Evolutionary conservation across 108 stramenopile species (phyloP).

Genomic region (Nitzschia putrida): DNA sequence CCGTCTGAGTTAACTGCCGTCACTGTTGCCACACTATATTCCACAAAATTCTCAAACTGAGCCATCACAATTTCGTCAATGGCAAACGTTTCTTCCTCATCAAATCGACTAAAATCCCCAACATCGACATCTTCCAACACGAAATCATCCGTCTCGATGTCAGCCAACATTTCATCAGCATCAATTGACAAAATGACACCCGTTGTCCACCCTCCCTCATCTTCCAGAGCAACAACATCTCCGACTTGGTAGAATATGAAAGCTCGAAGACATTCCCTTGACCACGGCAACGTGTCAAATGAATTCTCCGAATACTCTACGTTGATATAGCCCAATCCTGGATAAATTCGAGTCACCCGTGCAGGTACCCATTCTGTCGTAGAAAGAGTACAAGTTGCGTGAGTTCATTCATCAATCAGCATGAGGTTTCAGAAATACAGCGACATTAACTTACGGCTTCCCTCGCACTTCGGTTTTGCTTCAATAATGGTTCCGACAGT

Average conservation of each 20-base stretch:
- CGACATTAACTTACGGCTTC: conserved; percentile 40
- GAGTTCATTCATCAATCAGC: neutral
- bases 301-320: neutral
- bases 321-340: neutral
- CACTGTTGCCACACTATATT: neutral
- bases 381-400: neutral
- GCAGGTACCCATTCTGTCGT: neutral
- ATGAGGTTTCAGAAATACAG: too few species aligned
- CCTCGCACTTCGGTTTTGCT: conserved; percentile 27
- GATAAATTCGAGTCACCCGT: neutral
- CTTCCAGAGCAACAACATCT: neutral
- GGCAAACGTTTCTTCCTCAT: neutral
- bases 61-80: neutral
- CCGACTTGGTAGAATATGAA: neutral
- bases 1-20: neutral
- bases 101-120: neutral
- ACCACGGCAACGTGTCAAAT: neutral
- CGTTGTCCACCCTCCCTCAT: neutral
- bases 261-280: neutral
- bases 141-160: neutral
- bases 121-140: neutral
- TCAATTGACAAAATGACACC: neutral
- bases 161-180: neutral
- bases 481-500: conserved; percentile 49
- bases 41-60: neutral